These are phyloP conservation scores for Lactarius hatsudake DNA, from an alignment of 768 basidiomycete species.

Conservation along the genomic window DNA sequence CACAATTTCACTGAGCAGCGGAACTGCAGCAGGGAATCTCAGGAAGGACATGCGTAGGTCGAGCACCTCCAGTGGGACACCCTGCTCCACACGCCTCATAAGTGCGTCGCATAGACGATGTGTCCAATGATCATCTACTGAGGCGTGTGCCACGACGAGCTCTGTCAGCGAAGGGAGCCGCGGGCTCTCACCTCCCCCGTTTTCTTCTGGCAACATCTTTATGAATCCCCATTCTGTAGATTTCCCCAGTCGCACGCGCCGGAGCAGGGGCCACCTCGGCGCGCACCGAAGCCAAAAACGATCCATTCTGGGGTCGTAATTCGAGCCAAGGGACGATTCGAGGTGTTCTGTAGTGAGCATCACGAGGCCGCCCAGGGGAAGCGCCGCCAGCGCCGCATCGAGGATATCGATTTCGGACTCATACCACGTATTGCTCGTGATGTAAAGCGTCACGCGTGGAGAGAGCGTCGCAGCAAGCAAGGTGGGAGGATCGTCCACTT, in stretches of 20 bases:
- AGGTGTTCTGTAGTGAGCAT: neutral
- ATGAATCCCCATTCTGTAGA: neutral
- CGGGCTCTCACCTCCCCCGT: neutral
- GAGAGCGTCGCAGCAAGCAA: neutral
- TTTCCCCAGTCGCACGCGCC: neutral
- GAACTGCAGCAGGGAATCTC: neutral
- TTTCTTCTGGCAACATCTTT: neutral
- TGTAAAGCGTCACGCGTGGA: neutral
- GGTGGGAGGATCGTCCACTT: neutral
- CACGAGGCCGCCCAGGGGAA: neutral
- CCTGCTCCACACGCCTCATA: neutral
- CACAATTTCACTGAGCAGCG: neutral
- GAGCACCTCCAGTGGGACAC: neutral
- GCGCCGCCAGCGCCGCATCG: neutral
- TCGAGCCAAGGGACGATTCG: too few species aligned
- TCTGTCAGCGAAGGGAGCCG: neutral
- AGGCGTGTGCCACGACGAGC: neutral
- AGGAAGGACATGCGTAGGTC: neutral
- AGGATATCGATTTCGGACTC: too few species aligned
- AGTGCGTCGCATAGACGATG: neutral
- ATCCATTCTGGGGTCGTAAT: too few species aligned
- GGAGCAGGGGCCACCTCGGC: neutral
- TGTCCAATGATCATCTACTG: neutral
- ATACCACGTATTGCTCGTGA: neutral
- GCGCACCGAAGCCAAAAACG: neutral